Evolutionary conservation across 164 flowering plant species (phyloP).

Genomic region (Malania oleifera): DNA sequence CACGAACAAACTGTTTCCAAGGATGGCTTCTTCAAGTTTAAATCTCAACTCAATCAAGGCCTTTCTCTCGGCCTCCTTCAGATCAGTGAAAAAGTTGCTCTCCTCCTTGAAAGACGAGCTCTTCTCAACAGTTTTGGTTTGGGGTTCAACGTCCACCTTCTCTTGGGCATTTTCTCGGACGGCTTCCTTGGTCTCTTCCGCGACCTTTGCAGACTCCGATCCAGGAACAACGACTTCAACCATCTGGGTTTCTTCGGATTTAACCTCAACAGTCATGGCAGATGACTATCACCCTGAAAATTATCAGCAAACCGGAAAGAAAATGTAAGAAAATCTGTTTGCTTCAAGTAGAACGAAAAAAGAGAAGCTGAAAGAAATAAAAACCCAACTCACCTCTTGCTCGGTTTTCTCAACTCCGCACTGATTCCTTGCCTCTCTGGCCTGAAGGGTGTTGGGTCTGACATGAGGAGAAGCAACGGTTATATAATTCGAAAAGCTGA

Average conservation of each 20-base stretch:
- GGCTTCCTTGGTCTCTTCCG: constrained; percentile 12
- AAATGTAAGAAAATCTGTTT: not conserved
- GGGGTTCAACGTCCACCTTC: constrained; percentile 9
- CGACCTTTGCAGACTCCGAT: not conserved
- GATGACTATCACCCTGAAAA: not conserved
- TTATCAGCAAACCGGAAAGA: not conserved
- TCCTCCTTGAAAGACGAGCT: constrained; percentile 61
- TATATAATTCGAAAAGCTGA: constrained; percentile 22
- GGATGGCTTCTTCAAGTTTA: constrained; percentile 66
- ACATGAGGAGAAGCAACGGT: constrained; percentile 19
- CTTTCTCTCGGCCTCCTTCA: constrained; percentile 62
- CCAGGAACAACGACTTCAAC: constrained; percentile 17
- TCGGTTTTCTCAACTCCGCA: constrained; percentile 6
- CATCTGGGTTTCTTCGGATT: constrained; percentile 17
- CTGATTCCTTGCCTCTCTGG: not conserved
- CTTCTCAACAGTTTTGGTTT: constrained; percentile 31
- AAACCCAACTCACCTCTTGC: not conserved
- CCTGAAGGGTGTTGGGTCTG: not conserved
- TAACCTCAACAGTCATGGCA: constrained; percentile 47
- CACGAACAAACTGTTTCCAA: constrained; percentile 33
- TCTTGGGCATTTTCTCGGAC: constrained; percentile 9
- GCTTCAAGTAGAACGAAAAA: too few species aligned
- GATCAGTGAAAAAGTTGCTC: constrained; percentile 53
- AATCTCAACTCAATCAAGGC: constrained; percentile 54
- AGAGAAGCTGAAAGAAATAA: too few species aligned